These are phyloP conservation scores for Collybia mongolica DNA, from an alignment of 768 basidiomycete species.

Conservation along the genomic window DNA sequence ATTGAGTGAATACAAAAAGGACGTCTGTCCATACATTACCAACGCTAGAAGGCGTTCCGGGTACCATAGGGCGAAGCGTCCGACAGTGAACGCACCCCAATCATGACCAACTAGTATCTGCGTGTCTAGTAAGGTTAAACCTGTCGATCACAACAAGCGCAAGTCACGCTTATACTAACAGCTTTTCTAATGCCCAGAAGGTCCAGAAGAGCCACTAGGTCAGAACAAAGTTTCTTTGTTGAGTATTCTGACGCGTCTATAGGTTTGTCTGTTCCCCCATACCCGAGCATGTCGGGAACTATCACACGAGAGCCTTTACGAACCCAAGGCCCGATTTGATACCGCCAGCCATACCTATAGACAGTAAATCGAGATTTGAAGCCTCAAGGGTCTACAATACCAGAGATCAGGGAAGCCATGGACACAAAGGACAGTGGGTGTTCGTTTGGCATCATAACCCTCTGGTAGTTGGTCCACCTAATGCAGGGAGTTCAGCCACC, in stretches of 20 bases:
- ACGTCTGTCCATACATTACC: slow-evolving; percentile 45
- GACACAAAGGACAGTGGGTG: slow-evolving; percentile 62
- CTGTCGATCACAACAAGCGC: neutral
- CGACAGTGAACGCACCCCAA: slow-evolving; percentile 69
- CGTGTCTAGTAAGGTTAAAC: neutral
- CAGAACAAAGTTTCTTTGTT: slow-evolving; percentile 55
- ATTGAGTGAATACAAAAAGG: neutral
- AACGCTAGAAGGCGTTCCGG: slow-evolving; percentile 61
- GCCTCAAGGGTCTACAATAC: slow-evolving; percentile 16
- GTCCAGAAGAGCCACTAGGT: slow-evolving; percentile 68
- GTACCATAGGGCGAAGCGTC: slow-evolving; percentile 72
- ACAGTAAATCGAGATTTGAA: neutral
- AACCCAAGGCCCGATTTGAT: slow-evolving; percentile 74
- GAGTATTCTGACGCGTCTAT: slow-evolving; percentile 53
- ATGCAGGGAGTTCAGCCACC: slow-evolving; percentile 1
- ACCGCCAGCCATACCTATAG: slow-evolving; percentile 69
- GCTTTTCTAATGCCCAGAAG: slow-evolving; percentile 48
- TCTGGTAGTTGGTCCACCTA: slow-evolving; percentile 60
- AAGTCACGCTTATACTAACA: slow-evolving; percentile 35
- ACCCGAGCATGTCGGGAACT: slow-evolving; percentile 64
- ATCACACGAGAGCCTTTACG: slow-evolving; percentile 60
- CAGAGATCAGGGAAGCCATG: slow-evolving; percentile 80
- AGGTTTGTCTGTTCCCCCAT: slow-evolving; percentile 65
- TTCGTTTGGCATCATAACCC: slow-evolving; percentile 34
- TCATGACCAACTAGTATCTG: slow-evolving; percentile 77